A percentile compares a stretch with the other conserved stretches of the same genome.
These are phyloP conservation scores for Penicillium dipodomyicola DNA, from an alignment of 495 filamentous ascomycete genomes.

Conservation along the genomic window DNA sequence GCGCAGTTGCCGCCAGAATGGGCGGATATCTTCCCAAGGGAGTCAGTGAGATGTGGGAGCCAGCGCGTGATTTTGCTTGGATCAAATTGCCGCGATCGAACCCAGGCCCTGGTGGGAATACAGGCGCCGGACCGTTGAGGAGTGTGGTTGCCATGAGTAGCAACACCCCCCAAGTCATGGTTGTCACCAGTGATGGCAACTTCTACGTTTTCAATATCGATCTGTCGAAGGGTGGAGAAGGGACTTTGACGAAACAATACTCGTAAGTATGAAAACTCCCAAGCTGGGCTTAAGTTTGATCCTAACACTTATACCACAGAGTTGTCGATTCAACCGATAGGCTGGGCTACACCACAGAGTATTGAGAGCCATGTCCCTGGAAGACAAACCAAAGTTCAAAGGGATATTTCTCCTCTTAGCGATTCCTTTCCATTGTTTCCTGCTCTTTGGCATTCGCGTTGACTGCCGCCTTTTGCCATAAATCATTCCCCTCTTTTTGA, in stretches of 20 bases:
- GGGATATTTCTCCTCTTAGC: background rate
- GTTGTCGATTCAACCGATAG: conserved; percentile 54
- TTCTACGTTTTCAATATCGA: conserved; percentile 96
- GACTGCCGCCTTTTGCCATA: background rate
- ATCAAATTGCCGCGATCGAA: conserved; percentile 78
- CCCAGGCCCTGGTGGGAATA: conserved; percentile 37
- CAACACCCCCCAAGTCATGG: conserved; percentile 92
- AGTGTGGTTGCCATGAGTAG: conserved; percentile 96
- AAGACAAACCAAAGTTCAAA: background rate
- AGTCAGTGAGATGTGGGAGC: conserved; percentile 97
- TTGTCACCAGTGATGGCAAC: conserved; percentile 90
- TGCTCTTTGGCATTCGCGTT: conserved; percentile 1
- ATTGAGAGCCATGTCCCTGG: conserved; percentile 26
- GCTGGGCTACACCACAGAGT: conserved; percentile 49
- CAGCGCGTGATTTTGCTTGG: conserved; percentile 90
- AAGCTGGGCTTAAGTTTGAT: background rate
- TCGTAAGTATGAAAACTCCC: conserved; percentile 54
- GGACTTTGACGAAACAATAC: conserved; percentile 83
- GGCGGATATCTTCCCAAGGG: conserved; percentile 88
- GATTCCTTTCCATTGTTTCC: background rate
- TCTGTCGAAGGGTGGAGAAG: conserved; percentile 93
- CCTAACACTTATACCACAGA: conserved; percentile 27
- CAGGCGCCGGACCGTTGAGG: conserved; percentile 51
- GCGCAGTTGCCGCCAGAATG: conserved; percentile 79
- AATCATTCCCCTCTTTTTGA: background rate